These are phyloP conservation scores for Fusarium sublunatum DNA, from an alignment of 2,329 filamentous ascomycete species.

Conservation along the genomic window DNA sequence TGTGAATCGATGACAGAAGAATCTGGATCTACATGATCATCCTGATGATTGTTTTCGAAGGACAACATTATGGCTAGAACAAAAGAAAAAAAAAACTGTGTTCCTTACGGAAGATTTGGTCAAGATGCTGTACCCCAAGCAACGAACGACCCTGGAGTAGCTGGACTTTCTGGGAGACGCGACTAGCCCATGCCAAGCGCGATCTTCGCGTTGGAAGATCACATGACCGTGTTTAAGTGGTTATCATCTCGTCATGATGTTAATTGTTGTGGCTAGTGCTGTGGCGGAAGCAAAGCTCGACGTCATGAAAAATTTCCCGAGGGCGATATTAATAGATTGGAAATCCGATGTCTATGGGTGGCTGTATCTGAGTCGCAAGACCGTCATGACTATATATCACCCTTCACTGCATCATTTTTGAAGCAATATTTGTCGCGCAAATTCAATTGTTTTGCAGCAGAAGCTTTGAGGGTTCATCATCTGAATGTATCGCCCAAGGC, in stretches of 20 bases:
- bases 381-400: conserved; percentile 28
- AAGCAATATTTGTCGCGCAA: background rate
- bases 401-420: conserved; percentile 8
- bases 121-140: conserved; percentile 2
- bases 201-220: conserved; percentile 54
- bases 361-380: conserved; percentile 31
- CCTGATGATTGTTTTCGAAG: conserved; percentile 53
- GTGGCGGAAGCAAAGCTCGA: conserved; percentile 32
- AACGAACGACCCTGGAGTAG: conserved; percentile 12
- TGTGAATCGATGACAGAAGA: too few species aligned
- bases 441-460: background rate
- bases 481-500: conserved; percentile 55
- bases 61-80: conserved; percentile 22
- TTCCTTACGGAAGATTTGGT: background rate
- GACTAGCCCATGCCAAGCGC: conserved; percentile 46
- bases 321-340: conserved; percentile 31
- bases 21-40: conserved; percentile 50
- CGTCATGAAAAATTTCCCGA: conserved; percentile 46
- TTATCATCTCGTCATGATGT: conserved; percentile 3
- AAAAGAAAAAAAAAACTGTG: background rate
- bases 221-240: conserved; percentile 53
- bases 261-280: conserved; percentile 30
- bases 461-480: background rate
- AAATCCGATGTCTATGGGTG: conserved; percentile 43
- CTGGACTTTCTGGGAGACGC: conserved; percentile 52